These are phyloP conservation scores for Acanthamoeba healyi DNA, from an alignment of 208 protist species.

Conservation along the genomic window DNA sequence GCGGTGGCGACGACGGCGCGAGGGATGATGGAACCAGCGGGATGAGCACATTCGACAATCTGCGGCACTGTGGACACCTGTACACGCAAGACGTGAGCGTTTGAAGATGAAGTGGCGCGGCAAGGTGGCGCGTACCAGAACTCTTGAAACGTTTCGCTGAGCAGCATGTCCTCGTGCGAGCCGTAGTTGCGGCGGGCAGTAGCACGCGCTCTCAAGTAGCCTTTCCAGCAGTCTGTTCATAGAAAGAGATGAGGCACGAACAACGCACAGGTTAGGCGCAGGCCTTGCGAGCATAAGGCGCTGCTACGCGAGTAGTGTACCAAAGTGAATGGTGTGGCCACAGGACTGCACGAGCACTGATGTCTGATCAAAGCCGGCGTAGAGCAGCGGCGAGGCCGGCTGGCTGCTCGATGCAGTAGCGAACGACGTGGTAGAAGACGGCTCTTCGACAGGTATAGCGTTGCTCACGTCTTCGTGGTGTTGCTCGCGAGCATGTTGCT, in stretches of 20 bases:
- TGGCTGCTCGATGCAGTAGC: neutral
- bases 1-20: neutral
- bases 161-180: constrained; percentile 22
- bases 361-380: constrained; percentile 1
- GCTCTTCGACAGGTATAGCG: neutral
- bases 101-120: neutral
- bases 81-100: neutral
- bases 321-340: constrained; percentile 52
- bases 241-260: neutral
- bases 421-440: neutral
- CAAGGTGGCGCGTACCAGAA: constrained; percentile 14
- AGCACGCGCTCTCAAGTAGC: neutral
- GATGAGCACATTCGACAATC: constrained; percentile 45
- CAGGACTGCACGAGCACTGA: constrained; percentile 31
- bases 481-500: neutral
- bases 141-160: constrained; percentile 18
- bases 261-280: too few species aligned
- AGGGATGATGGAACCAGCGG: constrained; percentile 17
- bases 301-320: neutral
- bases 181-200: neutral
- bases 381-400: neutral
- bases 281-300: too few species aligned
- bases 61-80: constrained; percentile 53
- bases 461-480: neutral
- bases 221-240: constrained; percentile 24